These are phyloP conservation scores for Aspergillus phoenicis DNA, from an alignment of 2,329 filamentous ascomycete species.

Conservation along the genomic window DNA sequence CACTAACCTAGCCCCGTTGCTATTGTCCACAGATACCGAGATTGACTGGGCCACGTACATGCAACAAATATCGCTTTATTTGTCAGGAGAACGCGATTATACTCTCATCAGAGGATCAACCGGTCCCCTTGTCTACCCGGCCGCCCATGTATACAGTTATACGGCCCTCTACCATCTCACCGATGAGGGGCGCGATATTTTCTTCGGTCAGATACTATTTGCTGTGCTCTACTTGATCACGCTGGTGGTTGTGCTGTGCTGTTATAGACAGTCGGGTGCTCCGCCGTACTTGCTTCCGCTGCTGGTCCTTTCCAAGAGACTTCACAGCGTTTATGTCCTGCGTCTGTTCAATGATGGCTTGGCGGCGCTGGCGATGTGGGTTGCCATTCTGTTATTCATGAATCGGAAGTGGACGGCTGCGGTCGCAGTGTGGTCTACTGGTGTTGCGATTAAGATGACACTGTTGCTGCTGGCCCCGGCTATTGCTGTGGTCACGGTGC, in stretches of 20 bases:
- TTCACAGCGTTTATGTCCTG: conserved; percentile 91
- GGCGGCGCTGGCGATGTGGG: conserved; percentile 79
- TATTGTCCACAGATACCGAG: conserved; percentile 73
- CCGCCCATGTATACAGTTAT: conserved; percentile 91
- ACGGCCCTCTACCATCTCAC: conserved; percentile 77
- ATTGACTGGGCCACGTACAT: conserved; percentile 99
- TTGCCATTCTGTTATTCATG: conserved; percentile 78
- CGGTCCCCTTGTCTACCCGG: conserved; percentile 92
- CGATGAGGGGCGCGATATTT: conserved; percentile 72
- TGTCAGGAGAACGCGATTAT: conserved; percentile 87
- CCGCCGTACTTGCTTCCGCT: conserved; percentile 87
- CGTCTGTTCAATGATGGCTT: conserved; percentile 96
- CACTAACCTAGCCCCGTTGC: conserved; percentile 21
- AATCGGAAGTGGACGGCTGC: conserved; percentile 72
- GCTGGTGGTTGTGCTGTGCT: conserved; percentile 75
- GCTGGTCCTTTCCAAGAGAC: conserved; percentile 82
- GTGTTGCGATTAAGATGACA: conserved; percentile 94
- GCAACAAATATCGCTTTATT: conserved; percentile 81
- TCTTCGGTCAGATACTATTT: conserved; percentile 82
- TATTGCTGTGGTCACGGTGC: conserved; percentile 73
- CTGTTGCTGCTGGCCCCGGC: conserved; percentile 80
- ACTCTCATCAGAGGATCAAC: conserved; percentile 81
- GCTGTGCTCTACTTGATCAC: conserved; percentile 75
- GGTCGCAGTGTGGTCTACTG: conserved; percentile 72
- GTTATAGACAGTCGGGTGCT: conserved; percentile 60